Base-by-base conservation (phyloP, 2,329 filamentous ascomycete genomes). In the Pseudogymnoascus sp. region DNA sequence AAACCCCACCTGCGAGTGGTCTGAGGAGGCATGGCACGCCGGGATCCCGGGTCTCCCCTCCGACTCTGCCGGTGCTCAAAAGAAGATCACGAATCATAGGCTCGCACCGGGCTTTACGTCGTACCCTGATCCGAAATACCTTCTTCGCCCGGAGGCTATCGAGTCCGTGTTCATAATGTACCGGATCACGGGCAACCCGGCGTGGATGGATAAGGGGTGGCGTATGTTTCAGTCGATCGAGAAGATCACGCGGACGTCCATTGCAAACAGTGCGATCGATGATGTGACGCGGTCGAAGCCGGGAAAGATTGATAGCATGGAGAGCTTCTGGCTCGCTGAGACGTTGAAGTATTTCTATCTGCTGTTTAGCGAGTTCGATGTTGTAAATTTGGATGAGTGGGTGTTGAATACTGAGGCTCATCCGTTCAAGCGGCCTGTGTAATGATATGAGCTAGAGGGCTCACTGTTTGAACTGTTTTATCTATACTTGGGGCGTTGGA, bases 261-360 rank as follows among this genome's bases (percentile, higher is more conserved):
- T 73, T 58, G 75, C 71, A 2, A 70, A 75, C 63, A 74, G 73
- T 13, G 71, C 71, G 3, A 70, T 76, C 23, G 61, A 67, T 10
- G 74, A 77, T 61, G 74, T 76, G 8, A 63, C 61, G 6, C 33
- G 30, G 10, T 23, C 21, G 12, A 59, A 60, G 26, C 28, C 59
- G 41, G 5, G 15, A 18, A 48, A 71, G 69, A 76, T 55, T 76
- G 95, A 86, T 65, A 74, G 75, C 30, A 80, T 81, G 72, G 82
- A 86, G 69, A 83, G 80, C 63, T 86, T 84, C 68, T 77, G 83
- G 69, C 83, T 85, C 65, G 83, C 83, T 0, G 83, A 86, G 69
- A 80, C 83, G 60, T 64, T 85, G 67, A 95, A 95, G 77, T 95
- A 95, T 70, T 95, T 92, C 65, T 95, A 90, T 70, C 72, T 95